These are phyloP conservation scores for Lecanicillium sp. DNA, from an alignment of 2,329 filamentous ascomycete genomes.

Conservation along the genomic window DNA sequence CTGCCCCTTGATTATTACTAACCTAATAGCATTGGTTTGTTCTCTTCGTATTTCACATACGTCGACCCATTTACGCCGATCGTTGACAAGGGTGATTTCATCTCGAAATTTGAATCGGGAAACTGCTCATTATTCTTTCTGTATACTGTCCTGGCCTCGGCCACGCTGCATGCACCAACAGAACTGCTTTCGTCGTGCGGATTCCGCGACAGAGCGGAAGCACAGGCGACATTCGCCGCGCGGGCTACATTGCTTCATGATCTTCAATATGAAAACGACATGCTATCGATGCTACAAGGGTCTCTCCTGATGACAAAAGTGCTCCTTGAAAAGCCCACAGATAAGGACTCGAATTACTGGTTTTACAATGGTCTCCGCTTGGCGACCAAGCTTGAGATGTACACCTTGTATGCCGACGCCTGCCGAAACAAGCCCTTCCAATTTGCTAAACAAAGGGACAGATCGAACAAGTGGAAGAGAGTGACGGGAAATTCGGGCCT, in stretches of 20 bases:
- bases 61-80: constrained; percentile 1
- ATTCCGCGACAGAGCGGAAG: not conserved
- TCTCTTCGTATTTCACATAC: not conserved
- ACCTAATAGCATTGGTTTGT: not conserved
- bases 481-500: not conserved
- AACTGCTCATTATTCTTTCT: constrained; percentile 6
- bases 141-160: not conserved
- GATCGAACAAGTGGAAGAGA: not conserved
- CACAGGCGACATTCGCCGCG: not conserved
- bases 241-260: not conserved
- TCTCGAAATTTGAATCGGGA: not conserved
- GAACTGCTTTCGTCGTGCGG: not conserved
- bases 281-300: not conserved
- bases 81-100: constrained; percentile 5
- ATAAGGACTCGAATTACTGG: constrained; percentile 11
- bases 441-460: not conserved
- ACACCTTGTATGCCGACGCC: not conserved
- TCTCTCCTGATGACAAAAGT: constrained; percentile 3
- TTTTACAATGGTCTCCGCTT: constrained; percentile 7
- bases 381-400: constrained; percentile 2
- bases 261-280: not conserved
- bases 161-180: not conserved
- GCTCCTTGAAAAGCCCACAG: not conserved
- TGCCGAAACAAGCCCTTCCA: too few species aligned
- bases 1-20: not conserved